phyloP scores from a whole-genome alignment of 108 stramenopile genomes.

The Skeletonema tropicum region DNA sequence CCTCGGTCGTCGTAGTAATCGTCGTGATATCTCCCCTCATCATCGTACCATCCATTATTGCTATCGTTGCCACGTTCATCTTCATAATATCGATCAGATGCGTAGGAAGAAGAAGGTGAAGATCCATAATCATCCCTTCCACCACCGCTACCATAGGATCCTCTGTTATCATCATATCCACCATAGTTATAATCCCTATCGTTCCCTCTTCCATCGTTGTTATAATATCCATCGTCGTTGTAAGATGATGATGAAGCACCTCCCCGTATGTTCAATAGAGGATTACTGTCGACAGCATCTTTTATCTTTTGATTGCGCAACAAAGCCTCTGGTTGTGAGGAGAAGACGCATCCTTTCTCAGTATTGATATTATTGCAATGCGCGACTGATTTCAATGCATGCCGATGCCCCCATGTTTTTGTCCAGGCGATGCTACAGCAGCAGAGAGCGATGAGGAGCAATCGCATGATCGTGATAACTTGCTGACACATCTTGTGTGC shows the following conservation, averaged over 20 bases:
- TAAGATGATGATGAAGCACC: constrained; percentile 27
- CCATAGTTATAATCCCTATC: constrained; percentile 3
- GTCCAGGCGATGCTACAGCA: not conserved
- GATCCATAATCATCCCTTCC: constrained; percentile 12
- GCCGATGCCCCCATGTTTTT: not conserved
- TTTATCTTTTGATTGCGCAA: not conserved
- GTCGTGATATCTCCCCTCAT: constrained; percentile 42
- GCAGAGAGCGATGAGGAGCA: not conserved
- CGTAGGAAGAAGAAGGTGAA: constrained; percentile 7
- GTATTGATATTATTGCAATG: not conserved
- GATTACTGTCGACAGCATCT: not conserved
- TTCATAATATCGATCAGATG: constrained; percentile 32
- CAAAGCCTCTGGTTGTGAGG: not conserved
- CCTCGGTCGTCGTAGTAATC: constrained; percentile 20
- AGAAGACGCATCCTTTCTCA: not conserved
- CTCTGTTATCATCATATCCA: constrained; percentile 11
- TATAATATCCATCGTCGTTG: constrained; percentile 24
- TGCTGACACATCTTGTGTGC: not conserved
- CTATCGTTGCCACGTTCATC: constrained; percentile 13
- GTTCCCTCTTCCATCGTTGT: not conserved
- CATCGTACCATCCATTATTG: constrained; percentile 45
- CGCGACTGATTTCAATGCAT: not conserved
- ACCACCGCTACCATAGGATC: constrained; percentile 3
- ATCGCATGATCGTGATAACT: not conserved
- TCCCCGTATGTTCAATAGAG: constrained; percentile 16